Evolutionary conservation across 2,329 filamentous ascomycete genomes (phyloP).

Genomic region (Epichloe typhina): DNA sequence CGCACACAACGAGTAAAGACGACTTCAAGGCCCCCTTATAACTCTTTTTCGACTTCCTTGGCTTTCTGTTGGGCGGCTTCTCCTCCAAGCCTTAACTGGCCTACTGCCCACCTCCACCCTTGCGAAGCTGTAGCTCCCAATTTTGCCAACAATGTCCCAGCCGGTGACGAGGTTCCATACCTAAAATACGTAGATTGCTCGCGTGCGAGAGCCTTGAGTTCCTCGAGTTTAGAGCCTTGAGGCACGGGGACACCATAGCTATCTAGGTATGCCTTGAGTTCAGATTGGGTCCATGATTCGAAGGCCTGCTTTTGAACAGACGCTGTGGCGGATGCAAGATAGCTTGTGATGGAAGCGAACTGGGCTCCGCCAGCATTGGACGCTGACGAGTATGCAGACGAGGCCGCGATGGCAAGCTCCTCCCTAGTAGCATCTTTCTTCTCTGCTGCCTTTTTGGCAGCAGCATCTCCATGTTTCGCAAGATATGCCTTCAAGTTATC

Average conservation of each 20-base stretch:
- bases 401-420: conserved; percentile 55
- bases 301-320: conserved; percentile 53
- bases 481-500: conserved; percentile 55
- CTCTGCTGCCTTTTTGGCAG: conserved; percentile 45
- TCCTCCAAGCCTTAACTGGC: conserved; percentile 34
- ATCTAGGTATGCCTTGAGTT: conserved; percentile 69
- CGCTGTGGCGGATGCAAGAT: conserved; percentile 52
- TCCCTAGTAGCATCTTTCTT: conserved; percentile 55
- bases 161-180: conserved; percentile 57
- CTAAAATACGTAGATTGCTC: conserved; percentile 65
- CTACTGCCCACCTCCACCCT: conserved; percentile 37
- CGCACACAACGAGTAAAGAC: too few relatives aligned
- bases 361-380: conserved; percentile 42
- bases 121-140: conserved; percentile 35
- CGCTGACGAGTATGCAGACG: conserved; percentile 46
- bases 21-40: background rate
- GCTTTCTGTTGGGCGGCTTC: conserved; percentile 36
- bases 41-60: conserved; percentile 16
- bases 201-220: conserved; percentile 57
- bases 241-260: conserved; percentile 58
- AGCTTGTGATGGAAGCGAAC: conserved; percentile 59
- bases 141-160: conserved; percentile 53
- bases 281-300: conserved; percentile 58
- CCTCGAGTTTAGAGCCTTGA: conserved; percentile 54
- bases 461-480: conserved; percentile 34